phyloP scores from a whole-genome alignment of 2,329 filamentous ascomycete genomes.

The Xylariaceae sp. region DNA sequence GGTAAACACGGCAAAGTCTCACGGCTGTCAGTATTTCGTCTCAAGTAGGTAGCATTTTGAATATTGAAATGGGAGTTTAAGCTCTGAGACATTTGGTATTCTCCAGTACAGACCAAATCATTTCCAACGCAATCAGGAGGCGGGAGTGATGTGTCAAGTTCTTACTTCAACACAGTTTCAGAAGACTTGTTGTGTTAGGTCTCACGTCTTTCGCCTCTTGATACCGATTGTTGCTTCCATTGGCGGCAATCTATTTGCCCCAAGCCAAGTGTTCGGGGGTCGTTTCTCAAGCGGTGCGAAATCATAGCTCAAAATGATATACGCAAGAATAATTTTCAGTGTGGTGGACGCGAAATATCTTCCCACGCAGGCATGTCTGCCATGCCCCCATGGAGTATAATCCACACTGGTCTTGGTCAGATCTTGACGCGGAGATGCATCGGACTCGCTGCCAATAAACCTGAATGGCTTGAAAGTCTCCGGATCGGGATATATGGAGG shows the following conservation, averaged over 20 bases:
- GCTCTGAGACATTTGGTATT: no score
- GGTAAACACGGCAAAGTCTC: no score
- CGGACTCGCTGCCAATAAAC: neutral
- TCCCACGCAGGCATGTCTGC: neutral
- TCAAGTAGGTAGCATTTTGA: no score
- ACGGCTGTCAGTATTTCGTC: no score
- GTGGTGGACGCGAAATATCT: neutral
- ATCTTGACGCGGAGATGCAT: neutral
- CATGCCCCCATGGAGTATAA: neutral
- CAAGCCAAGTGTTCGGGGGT: neutral
- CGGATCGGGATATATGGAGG: neutral
- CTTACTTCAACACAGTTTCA: no score
- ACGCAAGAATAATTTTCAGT: neutral
- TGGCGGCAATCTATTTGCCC: neutral
- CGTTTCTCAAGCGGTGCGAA: neutral
- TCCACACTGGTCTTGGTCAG: neutral
- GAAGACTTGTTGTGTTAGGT: no score
- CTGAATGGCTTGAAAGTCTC: neutral
- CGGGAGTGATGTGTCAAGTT: no score
- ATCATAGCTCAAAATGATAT: neutral
- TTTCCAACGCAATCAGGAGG: no score
- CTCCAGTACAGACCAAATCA: no score
- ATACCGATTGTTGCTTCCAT: neutral
- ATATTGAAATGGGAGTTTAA: no score
- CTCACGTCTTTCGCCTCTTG: slow-evolving; percentile 4